Percentiles rank a stretch among this genome's conserved stretches.
Conservation (phyloP, 176 grass and related monocot species). For the Aegilops speltoides region DNA sequence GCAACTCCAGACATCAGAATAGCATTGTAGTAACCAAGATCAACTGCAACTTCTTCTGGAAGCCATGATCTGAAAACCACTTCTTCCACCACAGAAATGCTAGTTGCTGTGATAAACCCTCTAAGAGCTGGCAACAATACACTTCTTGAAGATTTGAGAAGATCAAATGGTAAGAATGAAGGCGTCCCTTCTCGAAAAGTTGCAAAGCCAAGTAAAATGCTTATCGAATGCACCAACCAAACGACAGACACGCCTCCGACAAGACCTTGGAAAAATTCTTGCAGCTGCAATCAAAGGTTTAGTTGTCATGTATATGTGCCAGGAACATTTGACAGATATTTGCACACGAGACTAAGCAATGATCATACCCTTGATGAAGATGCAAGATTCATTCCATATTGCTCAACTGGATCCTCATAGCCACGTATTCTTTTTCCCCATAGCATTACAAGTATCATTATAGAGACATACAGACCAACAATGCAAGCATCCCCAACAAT, state of each 20-base stretch:
- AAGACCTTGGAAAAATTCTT: conserved; percentile 82
- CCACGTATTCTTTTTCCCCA: conserved; percentile 96
- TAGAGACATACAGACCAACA: conserved; percentile 67
- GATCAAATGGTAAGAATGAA: conserved; percentile 47
- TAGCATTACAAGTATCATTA: conserved; percentile 77
- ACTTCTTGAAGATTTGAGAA: conserved; percentile 66
- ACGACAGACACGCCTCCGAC: conserved; percentile 67
- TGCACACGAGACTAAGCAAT: conserved; percentile 19
- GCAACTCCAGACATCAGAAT: conserved; percentile 74
- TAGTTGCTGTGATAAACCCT: conserved; percentile 66
- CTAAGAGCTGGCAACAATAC: conserved; percentile 46
- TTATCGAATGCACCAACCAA: conserved; percentile 70
- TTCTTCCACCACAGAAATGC: conserved; percentile 85
- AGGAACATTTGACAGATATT: conserved; percentile 12
- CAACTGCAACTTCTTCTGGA: conserved; percentile 78
- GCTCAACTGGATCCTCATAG: conserved; percentile 77
- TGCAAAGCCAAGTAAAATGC: conserved; percentile 73
- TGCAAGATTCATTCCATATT: conserved; percentile 78
- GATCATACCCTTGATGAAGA: conserved; percentile 61
- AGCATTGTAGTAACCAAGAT: conserved; percentile 70
- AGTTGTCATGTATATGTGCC: conserved; percentile 12
- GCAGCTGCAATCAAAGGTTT: conserved; percentile 51
- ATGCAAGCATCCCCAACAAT: conserved; percentile 77
- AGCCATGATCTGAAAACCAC: conserved; percentile 96
- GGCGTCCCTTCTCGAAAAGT: conserved; percentile 39